These are phyloP conservation scores for Exophiala spinifera DNA, from an alignment of 2,329 filamentous ascomycete species.

Conservation along the genomic window DNA sequence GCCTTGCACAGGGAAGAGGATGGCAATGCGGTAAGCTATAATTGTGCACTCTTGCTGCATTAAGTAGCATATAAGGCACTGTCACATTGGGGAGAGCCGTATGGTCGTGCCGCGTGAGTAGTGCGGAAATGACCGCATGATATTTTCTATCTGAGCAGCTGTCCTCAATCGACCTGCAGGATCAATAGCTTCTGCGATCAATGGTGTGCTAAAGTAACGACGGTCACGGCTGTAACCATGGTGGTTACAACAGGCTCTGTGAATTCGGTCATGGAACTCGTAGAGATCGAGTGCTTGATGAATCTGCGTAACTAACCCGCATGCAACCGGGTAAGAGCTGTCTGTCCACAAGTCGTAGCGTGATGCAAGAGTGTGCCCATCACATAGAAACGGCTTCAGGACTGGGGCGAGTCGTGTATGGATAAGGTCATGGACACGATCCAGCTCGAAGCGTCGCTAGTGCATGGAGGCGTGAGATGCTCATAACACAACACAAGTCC, in stretches of 20 bases:
- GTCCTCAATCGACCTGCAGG: slow-evolving; percentile 23
- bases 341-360: too few relatives aligned
- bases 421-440: too few relatives aligned
- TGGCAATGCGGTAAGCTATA: slow-evolving; percentile 37
- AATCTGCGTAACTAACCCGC: background rate
- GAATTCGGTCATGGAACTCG: slow-evolving; percentile 5
- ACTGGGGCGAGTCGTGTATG: too few relatives aligned
- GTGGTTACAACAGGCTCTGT: slow-evolving; percentile 15
- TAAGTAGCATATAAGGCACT: slow-evolving; percentile 28
- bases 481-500: too few relatives aligned
- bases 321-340: too few relatives aligned
- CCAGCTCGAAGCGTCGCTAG: too few relatives aligned
- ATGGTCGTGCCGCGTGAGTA: too few relatives aligned
- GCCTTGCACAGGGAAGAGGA: slow-evolving; percentile 34
- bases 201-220: slow-evolving; percentile 25
- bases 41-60: slow-evolving; percentile 29
- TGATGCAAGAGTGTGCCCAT: too few relatives aligned
- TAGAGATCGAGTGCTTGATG: slow-evolving; percentile 2
- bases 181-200: slow-evolving; percentile 25
- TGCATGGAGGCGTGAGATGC: too few relatives aligned
- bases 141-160: slow-evolving; percentile 26
- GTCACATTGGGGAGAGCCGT: slow-evolving; percentile 28
- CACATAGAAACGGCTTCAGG: too few relatives aligned
- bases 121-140: slow-evolving; percentile 39
- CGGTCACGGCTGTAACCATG: slow-evolving; percentile 25